A percentile compares a stretch with the other conserved stretches of the same genome.
Conservation (phyloP, 805 yeast genomes). For the Teunomyces pallodes region DNA sequence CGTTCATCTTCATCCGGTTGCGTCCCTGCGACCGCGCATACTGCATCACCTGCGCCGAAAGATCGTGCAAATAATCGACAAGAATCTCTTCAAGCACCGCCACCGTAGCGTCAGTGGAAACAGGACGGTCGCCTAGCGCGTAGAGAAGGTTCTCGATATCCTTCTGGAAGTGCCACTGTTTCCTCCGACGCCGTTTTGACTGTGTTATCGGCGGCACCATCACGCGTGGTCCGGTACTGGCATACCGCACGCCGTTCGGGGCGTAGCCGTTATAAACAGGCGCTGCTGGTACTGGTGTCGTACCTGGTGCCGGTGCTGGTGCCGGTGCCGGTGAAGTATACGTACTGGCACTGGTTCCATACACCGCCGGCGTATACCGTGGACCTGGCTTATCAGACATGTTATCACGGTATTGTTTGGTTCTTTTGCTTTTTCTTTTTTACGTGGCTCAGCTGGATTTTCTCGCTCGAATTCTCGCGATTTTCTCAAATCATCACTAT, state of each 20-base stretch:
- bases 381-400: not conserved
- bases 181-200: constrained; percentile 21
- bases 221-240: not conserved
- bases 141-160: constrained; percentile 42
- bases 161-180: constrained; percentile 37
- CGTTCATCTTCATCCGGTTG: constrained; percentile 39
- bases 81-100: constrained; percentile 39
- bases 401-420: not conserved
- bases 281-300: not conserved
- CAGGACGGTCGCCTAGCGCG: constrained; percentile 43
- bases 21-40: constrained; percentile 40
- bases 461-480: no score
- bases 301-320: not conserved
- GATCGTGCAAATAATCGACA: constrained; percentile 34
- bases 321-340: not conserved
- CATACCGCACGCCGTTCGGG: not conserved
- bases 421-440: no score
- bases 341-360: not conserved
- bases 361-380: not conserved
- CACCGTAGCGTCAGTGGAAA: constrained; percentile 36
- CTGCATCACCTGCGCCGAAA: constrained; percentile 29
- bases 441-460: no score
- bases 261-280: not conserved
- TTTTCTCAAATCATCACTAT: not conserved
- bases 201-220: constrained; percentile 7